These are phyloP conservation scores for Pythium monospermum DNA, from an alignment of 352 stramenopile genomes.

Conservation along the genomic window DNA sequence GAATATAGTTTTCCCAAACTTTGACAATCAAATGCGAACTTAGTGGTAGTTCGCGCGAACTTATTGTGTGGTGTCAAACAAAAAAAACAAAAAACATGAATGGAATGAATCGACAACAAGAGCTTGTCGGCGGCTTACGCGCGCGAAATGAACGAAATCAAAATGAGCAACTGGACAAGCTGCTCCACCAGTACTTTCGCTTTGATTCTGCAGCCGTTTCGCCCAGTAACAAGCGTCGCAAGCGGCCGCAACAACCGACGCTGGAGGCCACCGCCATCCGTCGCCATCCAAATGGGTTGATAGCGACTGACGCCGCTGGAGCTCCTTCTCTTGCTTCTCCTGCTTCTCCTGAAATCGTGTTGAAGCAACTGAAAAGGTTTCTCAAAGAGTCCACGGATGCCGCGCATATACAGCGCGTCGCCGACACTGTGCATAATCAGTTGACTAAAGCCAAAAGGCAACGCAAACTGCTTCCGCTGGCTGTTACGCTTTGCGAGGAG, in stretches of 20 bases:
- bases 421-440: constrained; percentile 11
- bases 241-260: constrained; percentile 1
- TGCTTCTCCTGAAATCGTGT: constrained; percentile 3
- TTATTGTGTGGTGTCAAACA: not conserved
- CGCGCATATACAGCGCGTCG: constrained; percentile 14
- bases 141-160: constrained; percentile 15
- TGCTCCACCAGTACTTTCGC: constrained; percentile 23
- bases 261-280: constrained; percentile 6
- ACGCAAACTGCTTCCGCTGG: constrained; percentile 17
- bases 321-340: not conserved
- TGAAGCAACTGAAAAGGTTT: constrained; percentile 14
- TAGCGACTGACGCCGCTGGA: not conserved
- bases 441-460: constrained; percentile 11
- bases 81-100: not conserved
- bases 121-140: not conserved
- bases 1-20: too few species aligned
- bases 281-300: too few species aligned
- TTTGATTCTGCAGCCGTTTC: not conserved
- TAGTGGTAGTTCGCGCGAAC: not conserved
- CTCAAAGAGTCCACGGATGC: constrained; percentile 13
- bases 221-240: not conserved
- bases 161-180: constrained; percentile 9
- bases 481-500: constrained; percentile 34
- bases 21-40: too few species aligned
- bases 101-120: not conserved